phyloP scores from a whole-genome alignment of 208 protist species.

The Vickermania ingenoplastis region DNA sequence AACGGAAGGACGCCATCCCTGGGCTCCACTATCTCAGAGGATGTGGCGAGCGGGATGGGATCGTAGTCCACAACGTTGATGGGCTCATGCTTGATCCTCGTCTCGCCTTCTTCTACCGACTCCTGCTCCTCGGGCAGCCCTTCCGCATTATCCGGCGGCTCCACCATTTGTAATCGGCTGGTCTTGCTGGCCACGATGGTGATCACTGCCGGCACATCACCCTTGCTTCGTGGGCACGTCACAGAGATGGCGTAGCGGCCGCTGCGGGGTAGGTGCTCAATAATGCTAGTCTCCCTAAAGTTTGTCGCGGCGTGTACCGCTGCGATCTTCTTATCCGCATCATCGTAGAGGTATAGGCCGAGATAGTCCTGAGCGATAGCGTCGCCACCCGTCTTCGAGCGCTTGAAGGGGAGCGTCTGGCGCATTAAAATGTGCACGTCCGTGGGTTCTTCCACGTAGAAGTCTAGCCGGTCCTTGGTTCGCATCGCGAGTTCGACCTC shows the following conservation, averaged over 20 bases:
- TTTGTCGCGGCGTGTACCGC: constrained; percentile 40
- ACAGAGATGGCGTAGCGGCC: constrained; percentile 42
- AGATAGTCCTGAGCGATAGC: constrained; percentile 44
- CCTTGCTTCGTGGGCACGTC: constrained; percentile 31
- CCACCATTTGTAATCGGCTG: constrained; percentile 15
- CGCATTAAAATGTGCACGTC: constrained; percentile 43
- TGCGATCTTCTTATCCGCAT: constrained; percentile 26
- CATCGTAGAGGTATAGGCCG: constrained; percentile 46
- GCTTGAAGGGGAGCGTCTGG: constrained; percentile 31
- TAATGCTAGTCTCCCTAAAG: constrained; percentile 45
- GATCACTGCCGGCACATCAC: constrained; percentile 19
- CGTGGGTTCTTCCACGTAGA: constrained; percentile 32
- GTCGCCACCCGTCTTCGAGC: constrained; percentile 27
- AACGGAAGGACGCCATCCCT: constrained; percentile 21
- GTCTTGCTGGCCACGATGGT: constrained; percentile 22
- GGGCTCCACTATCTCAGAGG: constrained; percentile 13
- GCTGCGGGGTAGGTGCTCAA: constrained; percentile 23
- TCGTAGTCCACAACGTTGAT: constrained; percentile 37
- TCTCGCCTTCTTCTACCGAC: constrained; percentile 28
- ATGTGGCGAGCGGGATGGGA: constrained; percentile 18
- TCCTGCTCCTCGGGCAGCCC: constrained; percentile 34
- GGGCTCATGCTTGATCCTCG: neutral
- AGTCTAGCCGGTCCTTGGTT: constrained; percentile 44
- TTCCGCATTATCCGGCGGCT: constrained; percentile 24
- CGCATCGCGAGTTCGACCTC: constrained; percentile 25